Evolutionary conservation across 108 stramenopile genomes (phyloP).

Genomic region (Cylindrotheca closterium): DNA sequence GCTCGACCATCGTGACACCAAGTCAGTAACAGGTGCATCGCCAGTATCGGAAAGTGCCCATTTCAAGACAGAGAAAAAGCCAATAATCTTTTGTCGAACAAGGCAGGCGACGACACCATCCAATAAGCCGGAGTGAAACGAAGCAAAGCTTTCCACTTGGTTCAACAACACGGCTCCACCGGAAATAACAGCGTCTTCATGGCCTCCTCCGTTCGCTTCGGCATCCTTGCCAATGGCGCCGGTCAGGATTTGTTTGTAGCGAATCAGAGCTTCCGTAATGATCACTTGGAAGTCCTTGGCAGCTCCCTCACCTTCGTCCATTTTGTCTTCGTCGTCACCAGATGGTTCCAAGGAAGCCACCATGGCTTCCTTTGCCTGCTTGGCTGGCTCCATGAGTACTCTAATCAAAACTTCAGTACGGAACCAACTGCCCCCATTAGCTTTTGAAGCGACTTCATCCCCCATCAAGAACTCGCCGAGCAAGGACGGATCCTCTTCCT

Average conservation of each 20-base stretch:
- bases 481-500: constrained; percentile 43
- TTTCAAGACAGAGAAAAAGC: constrained; percentile 38
- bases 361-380: constrained; percentile 12
- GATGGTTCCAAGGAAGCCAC: constrained; percentile 17
- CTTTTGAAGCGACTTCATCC: constrained; percentile 52
- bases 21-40: constrained; percentile 1
- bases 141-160: constrained; percentile 27
- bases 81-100: constrained; percentile 39
- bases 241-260: constrained; percentile 45
- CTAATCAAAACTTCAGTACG: constrained; percentile 14
- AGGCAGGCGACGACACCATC: constrained; percentile 40
- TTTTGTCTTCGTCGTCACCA: constrained; percentile 27
- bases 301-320: constrained; percentile 42
- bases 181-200: constrained; percentile 36
- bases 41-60: constrained; percentile 55
- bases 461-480: constrained; percentile 54
- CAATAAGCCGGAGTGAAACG: constrained; percentile 26
- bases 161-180: constrained; percentile 48
- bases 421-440: constrained; percentile 13
- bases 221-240: constrained; percentile 56
- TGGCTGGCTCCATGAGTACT: constrained; percentile 22
- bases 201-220: constrained; percentile 41
- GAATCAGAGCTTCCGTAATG: constrained; percentile 36
- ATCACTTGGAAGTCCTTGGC: constrained; percentile 38
- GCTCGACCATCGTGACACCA: constrained; percentile 51